Percentiles rank a stretch among this genome's conserved stretches.
Conservation (phyloP, 1,284 basidiomycete genomes). For the Trametes sp. region DNA sequence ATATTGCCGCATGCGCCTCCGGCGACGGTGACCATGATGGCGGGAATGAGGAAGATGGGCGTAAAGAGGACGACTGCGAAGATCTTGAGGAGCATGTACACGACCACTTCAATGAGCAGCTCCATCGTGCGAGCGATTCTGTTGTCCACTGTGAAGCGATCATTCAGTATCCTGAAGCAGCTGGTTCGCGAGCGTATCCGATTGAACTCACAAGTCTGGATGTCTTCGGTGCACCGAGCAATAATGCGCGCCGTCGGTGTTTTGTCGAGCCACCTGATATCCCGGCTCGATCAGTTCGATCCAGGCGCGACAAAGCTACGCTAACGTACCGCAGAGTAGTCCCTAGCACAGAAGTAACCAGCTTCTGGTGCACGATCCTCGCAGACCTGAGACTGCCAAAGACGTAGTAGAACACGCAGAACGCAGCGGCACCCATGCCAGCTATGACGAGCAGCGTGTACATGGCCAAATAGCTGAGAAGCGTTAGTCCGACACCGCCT, state of each 20-base stretch:
- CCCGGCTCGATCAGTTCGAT: constrained; percentile 24
- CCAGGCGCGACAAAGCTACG: constrained; percentile 7
- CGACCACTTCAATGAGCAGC: constrained; percentile 39
- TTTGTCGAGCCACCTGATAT: constrained; percentile 57
- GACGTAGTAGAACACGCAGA: constrained; percentile 46
- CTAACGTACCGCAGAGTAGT: constrained; percentile 54
- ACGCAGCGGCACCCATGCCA: constrained; percentile 39
- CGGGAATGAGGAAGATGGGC: constrained; percentile 50
- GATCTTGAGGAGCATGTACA: constrained; percentile 47
- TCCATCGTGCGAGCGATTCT: constrained; percentile 6
- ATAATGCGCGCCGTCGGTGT: constrained; percentile 68
- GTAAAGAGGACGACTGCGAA: constrained; percentile 53
- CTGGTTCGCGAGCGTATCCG: too few relatives aligned
- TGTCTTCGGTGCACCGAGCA: constrained; percentile 66
- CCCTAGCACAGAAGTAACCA: constrained; percentile 64
- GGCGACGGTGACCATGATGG: constrained; percentile 48
- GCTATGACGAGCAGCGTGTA: constrained; percentile 49
- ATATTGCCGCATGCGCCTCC: constrained; percentile 56
- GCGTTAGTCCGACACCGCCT: constrained; percentile 8
- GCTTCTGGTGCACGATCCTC: constrained; percentile 58
- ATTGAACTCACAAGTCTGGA: constrained; percentile 47
- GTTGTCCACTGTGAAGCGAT: constrained; percentile 17
- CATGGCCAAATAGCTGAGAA: constrained; percentile 49
- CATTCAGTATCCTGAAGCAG: too few relatives aligned
- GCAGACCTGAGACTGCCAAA: constrained; percentile 59